Evolutionary conservation across 2,329 filamentous ascomycete genomes (phyloP), one percentile per base, ranked within the genome.

Genomic region (Aspergillus latus): DNA sequence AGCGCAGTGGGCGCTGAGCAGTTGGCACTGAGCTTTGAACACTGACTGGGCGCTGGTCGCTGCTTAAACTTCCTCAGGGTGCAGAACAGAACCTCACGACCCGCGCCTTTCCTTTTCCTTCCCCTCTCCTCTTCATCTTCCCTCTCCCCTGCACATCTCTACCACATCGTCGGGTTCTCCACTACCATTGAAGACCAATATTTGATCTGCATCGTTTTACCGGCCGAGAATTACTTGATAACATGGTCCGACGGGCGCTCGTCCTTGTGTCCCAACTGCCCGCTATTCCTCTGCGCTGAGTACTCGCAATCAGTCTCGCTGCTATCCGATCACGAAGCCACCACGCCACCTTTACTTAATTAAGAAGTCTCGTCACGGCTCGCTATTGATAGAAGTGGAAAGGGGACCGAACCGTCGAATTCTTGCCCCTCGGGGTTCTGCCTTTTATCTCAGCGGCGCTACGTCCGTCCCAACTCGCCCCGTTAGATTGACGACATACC

Each of bases 131-230:
- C 44, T 29, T 45, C 49, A 37, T 15, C 42, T 59, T 48, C 10
- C 39, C 45, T 50, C 43, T 49, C 49, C 52, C 59, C 58, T 56
- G 54, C 57, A 48, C 56, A 48, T 63, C 64, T 68, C 67, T 69
- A 68, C 69, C 67, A 69, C 63, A 64, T 52, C 62, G 61, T 63
- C 61, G 67, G 67, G 60, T 61, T 66, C 65, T 65, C 63, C 61
- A 59, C 61, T 28, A 43, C 34, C 8, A 32, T 46, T 43, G 45
- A 46, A 42, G 47, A 47, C 5, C 39, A 8, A 5, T 42, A 42
- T 13, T 51, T 39, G 32, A 49, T 50, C 49, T 56, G 28, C 45
- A 16, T 45, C 36, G 16, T 40, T 52, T 49, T 29, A 50, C 47
- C 32, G 13, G 43, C 47, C 56, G 36, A 42, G 26, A 30, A 29